phyloP scores from a whole-genome alignment of 257 asterid genomes.

The Schizonepeta tenuifolia region DNA sequence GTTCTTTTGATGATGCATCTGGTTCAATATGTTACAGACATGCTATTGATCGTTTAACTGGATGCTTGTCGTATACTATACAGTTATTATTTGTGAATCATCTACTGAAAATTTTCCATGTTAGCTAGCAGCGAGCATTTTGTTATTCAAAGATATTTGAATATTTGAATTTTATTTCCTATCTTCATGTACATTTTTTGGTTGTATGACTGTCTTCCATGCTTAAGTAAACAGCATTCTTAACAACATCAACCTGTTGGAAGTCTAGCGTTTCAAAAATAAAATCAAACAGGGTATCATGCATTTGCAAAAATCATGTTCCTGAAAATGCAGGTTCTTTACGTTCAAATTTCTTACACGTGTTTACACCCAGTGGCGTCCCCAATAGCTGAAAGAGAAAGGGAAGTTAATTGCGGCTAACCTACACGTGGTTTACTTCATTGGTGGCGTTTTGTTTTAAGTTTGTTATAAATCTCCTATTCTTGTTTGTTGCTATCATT shows the following conservation, averaged over 20 bases:
- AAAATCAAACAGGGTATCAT: neutral
- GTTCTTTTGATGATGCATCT: neutral
- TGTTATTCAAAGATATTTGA: slow-evolving; percentile 10
- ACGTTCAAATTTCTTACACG: slow-evolving; percentile 36
- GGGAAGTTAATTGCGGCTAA: slow-evolving; percentile 15
- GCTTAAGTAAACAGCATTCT: slow-evolving; percentile 13
- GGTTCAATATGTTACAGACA: slow-evolving; percentile 2
- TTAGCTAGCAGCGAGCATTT: slow-evolving; percentile 2
- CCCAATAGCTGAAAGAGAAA: neutral
- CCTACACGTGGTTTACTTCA: slow-evolving; percentile 22
- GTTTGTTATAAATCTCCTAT: slow-evolving; percentile 17
- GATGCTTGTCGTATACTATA: neutral
- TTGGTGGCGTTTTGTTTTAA: slow-evolving; percentile 22
- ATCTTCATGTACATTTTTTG: neutral
- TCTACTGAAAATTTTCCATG: neutral
- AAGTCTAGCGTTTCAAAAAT: neutral
- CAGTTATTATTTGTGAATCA: neutral
- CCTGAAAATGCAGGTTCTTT: slow-evolving; percentile 21
- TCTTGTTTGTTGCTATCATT: slow-evolving; percentile 31
- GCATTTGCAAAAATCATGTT: slow-evolving; percentile 14
- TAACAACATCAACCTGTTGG: slow-evolving; percentile 2
- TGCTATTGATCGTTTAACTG: slow-evolving; percentile 1
- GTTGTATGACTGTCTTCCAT: slow-evolving; percentile 13
- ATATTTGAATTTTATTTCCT: neutral
- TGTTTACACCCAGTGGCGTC: slow-evolving; percentile 26